phyloP scores from a whole-genome alignment of 75 land plant genomes.

The Pseudotsuga menziesii region DNA sequence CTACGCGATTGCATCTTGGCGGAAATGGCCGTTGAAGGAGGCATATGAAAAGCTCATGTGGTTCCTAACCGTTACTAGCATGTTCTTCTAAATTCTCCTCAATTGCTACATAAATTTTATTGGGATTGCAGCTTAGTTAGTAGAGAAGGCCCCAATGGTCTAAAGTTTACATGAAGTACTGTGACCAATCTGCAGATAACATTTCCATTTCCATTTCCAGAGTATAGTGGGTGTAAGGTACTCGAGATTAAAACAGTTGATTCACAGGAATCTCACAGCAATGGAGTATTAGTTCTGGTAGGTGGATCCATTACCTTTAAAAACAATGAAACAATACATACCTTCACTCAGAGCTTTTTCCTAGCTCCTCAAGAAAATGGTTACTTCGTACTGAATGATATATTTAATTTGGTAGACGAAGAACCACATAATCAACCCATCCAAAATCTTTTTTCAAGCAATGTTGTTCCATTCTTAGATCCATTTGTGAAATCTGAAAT shows the following conservation, averaged over 20 bases:
- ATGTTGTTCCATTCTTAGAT: constrained; percentile 8
- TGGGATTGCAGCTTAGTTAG: constrained; percentile 65
- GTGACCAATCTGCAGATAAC: constrained; percentile 22
- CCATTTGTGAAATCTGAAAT: constrained; percentile 5
- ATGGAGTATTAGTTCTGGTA: constrained; percentile 63
- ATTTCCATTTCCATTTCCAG: no score
- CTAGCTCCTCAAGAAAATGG: constrained; percentile 76
- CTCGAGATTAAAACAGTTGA: constrained; percentile 66
- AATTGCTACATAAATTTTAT: constrained; percentile 58
- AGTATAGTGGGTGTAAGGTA: constrained; percentile 35
- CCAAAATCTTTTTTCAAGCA: neutral
- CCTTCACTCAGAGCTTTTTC: constrained; percentile 62
- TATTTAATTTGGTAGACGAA: constrained; percentile 41
- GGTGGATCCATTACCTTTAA: constrained; percentile 45
- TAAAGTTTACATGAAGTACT: constrained; percentile 48
- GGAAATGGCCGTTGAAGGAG: no score
- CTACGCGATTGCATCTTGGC: no score
- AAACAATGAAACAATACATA: constrained; percentile 22
- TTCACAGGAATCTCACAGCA: constrained; percentile 47
- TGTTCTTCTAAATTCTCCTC: constrained; percentile 62
- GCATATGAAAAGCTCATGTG: no score
- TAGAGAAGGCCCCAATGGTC: constrained; percentile 45
- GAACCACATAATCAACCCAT: constrained; percentile 14
- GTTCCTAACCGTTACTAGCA: constrained; percentile 57
- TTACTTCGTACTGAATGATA: constrained; percentile 58